Conservation (phyloP, 192 early-diverging fungal genomes). For the Polychytrium aggregatum region DNA sequence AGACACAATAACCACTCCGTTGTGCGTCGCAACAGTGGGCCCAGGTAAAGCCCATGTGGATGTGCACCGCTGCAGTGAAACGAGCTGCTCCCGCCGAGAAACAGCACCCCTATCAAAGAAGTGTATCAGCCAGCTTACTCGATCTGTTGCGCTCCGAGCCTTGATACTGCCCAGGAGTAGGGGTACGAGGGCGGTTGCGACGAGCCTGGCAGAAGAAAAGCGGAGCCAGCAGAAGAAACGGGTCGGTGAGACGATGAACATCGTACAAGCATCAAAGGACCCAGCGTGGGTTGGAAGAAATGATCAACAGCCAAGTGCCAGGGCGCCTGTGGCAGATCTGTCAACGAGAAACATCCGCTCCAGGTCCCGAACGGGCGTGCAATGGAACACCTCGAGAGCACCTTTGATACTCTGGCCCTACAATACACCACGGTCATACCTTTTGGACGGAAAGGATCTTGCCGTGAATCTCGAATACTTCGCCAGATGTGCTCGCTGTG, state of each 20-base stretch:
- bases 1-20: too few relatives aligned
- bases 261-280: too few relatives aligned
- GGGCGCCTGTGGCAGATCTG: too few relatives aligned
- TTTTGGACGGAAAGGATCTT: constrained; percentile 27
- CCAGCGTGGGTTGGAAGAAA: too few relatives aligned
- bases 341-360: too few relatives aligned
- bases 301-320: too few relatives aligned
- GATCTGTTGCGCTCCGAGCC: constrained; percentile 62
- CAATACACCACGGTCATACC: constrained; percentile 12
- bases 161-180: constrained; percentile 69
- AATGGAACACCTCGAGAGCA: too few relatives aligned
- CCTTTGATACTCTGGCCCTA: too few relatives aligned
- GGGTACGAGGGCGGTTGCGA: constrained; percentile 53
- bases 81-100: not conserved
- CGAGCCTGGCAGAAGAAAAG: constrained; percentile 40
- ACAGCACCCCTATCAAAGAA: not conserved
- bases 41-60: not conserved
- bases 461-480: constrained; percentile 21
- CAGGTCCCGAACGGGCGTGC: too few relatives aligned
- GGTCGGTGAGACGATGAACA: too few relatives aligned
- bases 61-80: not conserved
- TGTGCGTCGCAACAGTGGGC: not conserved
- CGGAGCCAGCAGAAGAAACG: too few relatives aligned
- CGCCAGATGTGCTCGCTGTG: constrained; percentile 19
- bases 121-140: constrained; percentile 1